A percentile compares a stretch with the other conserved stretches of the same genome.
These are phyloP conservation scores for Fusarium keratoplasticum DNA, from an alignment of 2,329 filamentous ascomycete genomes.

Conservation along the genomic window DNA sequence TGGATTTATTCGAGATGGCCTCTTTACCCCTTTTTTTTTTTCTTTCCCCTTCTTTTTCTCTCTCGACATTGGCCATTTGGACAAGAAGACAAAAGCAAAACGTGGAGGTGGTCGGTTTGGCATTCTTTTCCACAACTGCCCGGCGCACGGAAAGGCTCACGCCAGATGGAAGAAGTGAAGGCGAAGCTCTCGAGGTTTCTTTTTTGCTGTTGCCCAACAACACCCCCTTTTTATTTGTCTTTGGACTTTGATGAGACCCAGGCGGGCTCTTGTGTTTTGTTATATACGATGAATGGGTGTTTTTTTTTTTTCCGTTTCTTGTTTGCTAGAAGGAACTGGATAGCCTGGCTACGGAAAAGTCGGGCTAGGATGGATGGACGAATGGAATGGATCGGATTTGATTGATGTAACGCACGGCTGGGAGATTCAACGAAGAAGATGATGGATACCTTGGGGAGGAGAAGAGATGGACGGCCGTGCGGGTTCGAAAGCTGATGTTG, in stretches of 20 bases:
- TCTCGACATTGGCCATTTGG: slow-evolving; percentile 22
- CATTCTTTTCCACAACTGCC: slow-evolving; percentile 20
- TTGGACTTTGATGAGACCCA: neutral
- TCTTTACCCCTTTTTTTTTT: neutral
- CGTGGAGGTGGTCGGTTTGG: slow-evolving; percentile 26
- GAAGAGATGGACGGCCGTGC: neutral
- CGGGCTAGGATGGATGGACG: slow-evolving; percentile 1
- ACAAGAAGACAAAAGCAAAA: slow-evolving; percentile 32
- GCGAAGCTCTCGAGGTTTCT: neutral
- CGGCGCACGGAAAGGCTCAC: slow-evolving; percentile 31
- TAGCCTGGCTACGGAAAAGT: neutral
- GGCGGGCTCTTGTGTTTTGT: neutral
- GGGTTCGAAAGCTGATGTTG: slow-evolving; percentile 4
- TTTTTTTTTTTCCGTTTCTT: neutral
- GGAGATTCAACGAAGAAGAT: slow-evolving; percentile 5
- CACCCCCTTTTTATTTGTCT: neutral
- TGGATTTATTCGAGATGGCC: neutral
- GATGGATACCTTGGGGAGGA: neutral
- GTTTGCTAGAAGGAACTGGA: slow-evolving; percentile 13
- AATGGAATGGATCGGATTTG: slow-evolving; percentile 21
- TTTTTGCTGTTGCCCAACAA: neutral
- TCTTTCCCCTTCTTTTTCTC: slow-evolving; percentile 1
- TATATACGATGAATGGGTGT: slow-evolving; percentile 21
- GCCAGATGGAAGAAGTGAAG: slow-evolving; percentile 15
- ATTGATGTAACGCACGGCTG: slow-evolving; percentile 14